Evolutionary conservation across 345 rosid species (phyloP), one percentile per base, ranked within the genome.

Genomic region (Chamaenerion angustifolium): DNA sequence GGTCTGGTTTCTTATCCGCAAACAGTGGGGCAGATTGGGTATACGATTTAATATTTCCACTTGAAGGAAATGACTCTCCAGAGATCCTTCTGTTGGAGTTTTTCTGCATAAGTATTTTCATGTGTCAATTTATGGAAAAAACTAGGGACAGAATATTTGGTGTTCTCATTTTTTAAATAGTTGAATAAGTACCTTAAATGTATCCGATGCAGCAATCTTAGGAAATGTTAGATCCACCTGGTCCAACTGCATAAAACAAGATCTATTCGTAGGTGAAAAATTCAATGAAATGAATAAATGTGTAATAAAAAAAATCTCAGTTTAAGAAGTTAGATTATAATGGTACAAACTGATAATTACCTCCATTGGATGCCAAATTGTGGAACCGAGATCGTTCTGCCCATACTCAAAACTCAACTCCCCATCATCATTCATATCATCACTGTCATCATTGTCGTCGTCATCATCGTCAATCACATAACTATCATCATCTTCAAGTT

Each of bases 11-110:
- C 27, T 71, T 71, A 45, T 71, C 94, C 2, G 67, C 63, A 64
- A 76, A 73, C 52, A 88, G 78, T 10, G 99, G 99, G 18, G 88
- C 96, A 19, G 99, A 93, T 59, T 73, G 80, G 69, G 86, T 79
- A 48, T 63, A 56, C 51, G 41, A 8, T 65, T 76, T 57, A 43
- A 18, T 50, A 18, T 80, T 69, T 63, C 71, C 68, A 61, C 60
- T 68, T 16, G 25, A 59, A 17, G 82, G 69, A 70, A 58, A 62
- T 3, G 75, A 71, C 45, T 58, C 72, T 51, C 77, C 46, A 51
- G 52, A 67, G 56, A 46, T 59, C 37, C 37, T 31, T 58, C 43
- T 58, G 45, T 61, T 64, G 23, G 44, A 45, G 64, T 62, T 68
- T 68, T 71, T 93, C 96, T 82, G 86, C 72, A 53, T n/a, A 31